phyloP scores from a whole-genome alignment of 2,329 filamentous ascomycete genomes.

The Mariannaea elegans region DNA sequence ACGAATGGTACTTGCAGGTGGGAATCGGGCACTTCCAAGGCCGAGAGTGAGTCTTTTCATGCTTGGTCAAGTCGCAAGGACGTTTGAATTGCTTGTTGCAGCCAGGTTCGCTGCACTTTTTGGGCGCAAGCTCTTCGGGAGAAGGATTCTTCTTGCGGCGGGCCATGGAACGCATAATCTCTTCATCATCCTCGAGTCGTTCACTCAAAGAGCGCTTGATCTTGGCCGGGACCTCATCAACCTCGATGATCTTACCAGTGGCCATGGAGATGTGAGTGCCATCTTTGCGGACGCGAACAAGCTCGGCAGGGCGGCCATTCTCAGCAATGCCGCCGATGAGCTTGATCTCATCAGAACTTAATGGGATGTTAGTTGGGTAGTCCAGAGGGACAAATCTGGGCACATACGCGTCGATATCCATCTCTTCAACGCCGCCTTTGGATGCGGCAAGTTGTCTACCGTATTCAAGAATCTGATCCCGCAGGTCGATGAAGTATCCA shows the following conservation, averaged over 20 bases:
- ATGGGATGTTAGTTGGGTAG: slow-evolving; percentile 40
- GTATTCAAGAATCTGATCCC: slow-evolving; percentile 92
- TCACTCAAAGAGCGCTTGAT: slow-evolving; percentile 75
- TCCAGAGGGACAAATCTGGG: slow-evolving; percentile 43
- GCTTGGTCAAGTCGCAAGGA: slow-evolving; percentile 97
- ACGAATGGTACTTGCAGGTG: slow-evolving; percentile 88
- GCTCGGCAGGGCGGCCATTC: slow-evolving; percentile 83
- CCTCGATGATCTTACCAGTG: slow-evolving; percentile 71
- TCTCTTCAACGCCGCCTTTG: slow-evolving; percentile 68
- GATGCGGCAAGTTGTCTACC: slow-evolving; percentile 82
- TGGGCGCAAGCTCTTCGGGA: slow-evolving; percentile 81
- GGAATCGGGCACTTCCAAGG: slow-evolving; percentile 90
- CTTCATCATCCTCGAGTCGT: slow-evolving; percentile 80
- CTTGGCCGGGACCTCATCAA: slow-evolving; percentile 59
- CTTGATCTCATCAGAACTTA: slow-evolving; percentile 72
- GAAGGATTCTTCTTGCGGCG: slow-evolving; percentile 92
- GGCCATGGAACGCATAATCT: slow-evolving; percentile 91
- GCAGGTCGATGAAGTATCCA: slow-evolving; percentile 95
- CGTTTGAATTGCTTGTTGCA: slow-evolving; percentile 96
- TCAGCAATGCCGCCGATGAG: slow-evolving; percentile 83
- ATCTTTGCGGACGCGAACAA: slow-evolving; percentile 83
- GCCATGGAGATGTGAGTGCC: slow-evolving; percentile 82
- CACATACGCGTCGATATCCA: slow-evolving; percentile 68
- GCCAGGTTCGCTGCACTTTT: slow-evolving; percentile 76
- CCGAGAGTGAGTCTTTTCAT: slow-evolving; percentile 96